Conservation (phyloP, 495 filamentous ascomycete species). For the Amniculicola lignicola region DNA sequence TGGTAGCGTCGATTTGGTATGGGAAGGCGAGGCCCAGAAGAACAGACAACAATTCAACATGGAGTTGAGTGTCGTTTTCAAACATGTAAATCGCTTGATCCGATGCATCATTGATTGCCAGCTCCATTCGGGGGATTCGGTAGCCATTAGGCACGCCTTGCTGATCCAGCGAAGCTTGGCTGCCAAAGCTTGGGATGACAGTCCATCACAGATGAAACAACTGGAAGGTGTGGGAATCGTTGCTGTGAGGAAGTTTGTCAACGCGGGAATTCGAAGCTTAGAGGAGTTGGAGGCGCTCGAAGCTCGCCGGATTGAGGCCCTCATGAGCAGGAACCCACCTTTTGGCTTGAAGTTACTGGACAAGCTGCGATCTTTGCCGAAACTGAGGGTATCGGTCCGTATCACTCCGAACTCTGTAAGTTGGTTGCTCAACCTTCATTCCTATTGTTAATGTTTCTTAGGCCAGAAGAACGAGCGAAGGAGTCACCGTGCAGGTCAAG, state of each 20-base stretch:
- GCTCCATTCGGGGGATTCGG: conserved; percentile 62
- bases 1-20: conserved; percentile 68
- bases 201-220: conserved; percentile 80
- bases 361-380: conserved; percentile 68
- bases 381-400: conserved; percentile 59
- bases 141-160: conserved; percentile 65
- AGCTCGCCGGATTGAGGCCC: conserved; percentile 68
- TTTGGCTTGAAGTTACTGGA: conserved; percentile 71
- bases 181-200: conserved; percentile 83
- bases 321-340: conserved; percentile 75
- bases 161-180: conserved; percentile 75
- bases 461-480: conserved; percentile 41
- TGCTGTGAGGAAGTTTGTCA: conserved; percentile 71
- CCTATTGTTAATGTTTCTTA: not conserved
- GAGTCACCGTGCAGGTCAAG: conserved; percentile 60
- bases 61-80: conserved; percentile 72
- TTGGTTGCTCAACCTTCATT: not conserved
- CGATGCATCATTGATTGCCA: conserved; percentile 87
- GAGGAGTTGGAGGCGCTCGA: conserved; percentile 67
- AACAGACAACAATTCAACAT: conserved; percentile 60
- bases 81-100: conserved; percentile 68
- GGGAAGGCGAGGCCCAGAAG: conserved; percentile 58
- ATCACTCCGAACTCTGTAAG: conserved; percentile 50
- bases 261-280: conserved; percentile 66
- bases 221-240: conserved; percentile 78